These are phyloP conservation scores for Filosporella fistucella DNA, from an alignment of 495 filamentous ascomycete species.

Conservation along the genomic window DNA sequence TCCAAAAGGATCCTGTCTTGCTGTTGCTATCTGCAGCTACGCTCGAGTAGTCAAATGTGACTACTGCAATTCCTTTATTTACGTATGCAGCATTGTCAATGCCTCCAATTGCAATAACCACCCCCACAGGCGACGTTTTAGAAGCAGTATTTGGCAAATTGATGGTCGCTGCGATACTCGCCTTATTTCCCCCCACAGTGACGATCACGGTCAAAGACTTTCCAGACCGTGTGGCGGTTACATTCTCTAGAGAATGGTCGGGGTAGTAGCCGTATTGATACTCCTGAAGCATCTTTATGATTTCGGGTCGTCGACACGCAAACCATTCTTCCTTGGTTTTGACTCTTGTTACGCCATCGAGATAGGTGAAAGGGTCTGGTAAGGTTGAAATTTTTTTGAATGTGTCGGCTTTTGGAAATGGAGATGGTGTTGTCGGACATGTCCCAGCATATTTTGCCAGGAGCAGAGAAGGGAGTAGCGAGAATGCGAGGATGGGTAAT, in stretches of 20 bases:
- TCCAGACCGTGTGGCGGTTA: slow-evolving; percentile 44
- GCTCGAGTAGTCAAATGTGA: slow-evolving; percentile 44
- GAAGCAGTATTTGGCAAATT: slow-evolving; percentile 34
- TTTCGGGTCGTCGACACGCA: slow-evolving; percentile 46
- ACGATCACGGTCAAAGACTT: slow-evolving; percentile 42
- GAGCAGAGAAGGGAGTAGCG: too few relatives aligned
- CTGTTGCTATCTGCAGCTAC: slow-evolving; percentile 46
- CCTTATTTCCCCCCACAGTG: slow-evolving; percentile 40
- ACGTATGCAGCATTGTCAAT: slow-evolving; percentile 48
- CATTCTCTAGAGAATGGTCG: slow-evolving; percentile 43
- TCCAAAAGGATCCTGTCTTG: slow-evolving; percentile 49
- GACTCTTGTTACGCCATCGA: slow-evolving; percentile 39
- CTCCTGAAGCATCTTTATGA: slow-evolving; percentile 46
- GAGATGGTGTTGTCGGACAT: slow-evolving; percentile 8
- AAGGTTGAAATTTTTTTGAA: slow-evolving; percentile 36
- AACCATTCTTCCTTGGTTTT: slow-evolving; percentile 44
- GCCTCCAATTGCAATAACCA: slow-evolving; percentile 51
- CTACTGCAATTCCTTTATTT: slow-evolving; percentile 43
- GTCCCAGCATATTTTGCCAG: too few relatives aligned
- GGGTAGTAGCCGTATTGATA: slow-evolving; percentile 54
- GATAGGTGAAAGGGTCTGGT: slow-evolving; percentile 45
- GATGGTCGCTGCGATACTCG: slow-evolving; percentile 39
- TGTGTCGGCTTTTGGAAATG: not conserved
- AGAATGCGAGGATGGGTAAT: too few relatives aligned
- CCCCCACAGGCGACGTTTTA: slow-evolving; percentile 33